A percentile compares a stretch with the other conserved stretches of the same genome.
Conservation (phyloP, 495 filamentous ascomycete genomes). For the Xylaria palmicola region DNA sequence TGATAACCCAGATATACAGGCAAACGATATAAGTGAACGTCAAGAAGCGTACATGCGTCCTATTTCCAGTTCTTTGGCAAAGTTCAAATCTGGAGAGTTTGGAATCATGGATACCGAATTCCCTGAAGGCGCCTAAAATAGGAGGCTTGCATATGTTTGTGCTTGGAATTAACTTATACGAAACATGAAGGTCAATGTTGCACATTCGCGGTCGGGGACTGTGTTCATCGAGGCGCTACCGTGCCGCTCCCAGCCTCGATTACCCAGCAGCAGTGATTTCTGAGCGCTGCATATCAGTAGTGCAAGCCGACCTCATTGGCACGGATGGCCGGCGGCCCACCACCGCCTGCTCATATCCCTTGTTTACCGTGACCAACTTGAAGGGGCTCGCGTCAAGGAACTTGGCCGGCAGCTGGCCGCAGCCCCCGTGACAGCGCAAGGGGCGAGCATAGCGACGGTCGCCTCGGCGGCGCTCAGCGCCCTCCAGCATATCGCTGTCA, state of each 20-base stretch:
- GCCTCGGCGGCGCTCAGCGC: slow-evolving; percentile 35
- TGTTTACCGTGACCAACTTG: slow-evolving; percentile 30
- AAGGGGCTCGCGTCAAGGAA: slow-evolving; percentile 22
- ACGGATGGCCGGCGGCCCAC: slow-evolving; percentile 14
- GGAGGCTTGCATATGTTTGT: neutral
- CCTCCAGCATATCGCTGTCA: slow-evolving; percentile 43
- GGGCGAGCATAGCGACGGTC: slow-evolving; percentile 54
- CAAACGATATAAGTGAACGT: neutral
- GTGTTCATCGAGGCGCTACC: neutral
- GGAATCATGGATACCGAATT: slow-evolving; percentile 1
- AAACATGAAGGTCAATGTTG: neutral
- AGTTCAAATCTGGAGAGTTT: neutral
- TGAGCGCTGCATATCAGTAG: slow-evolving; percentile 18
- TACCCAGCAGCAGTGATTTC: too few relatives aligned
- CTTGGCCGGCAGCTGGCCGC: neutral
- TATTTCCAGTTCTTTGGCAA: neutral
- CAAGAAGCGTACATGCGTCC: neutral
- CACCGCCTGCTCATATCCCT: slow-evolving; percentile 15
- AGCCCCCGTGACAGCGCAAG: slow-evolving; percentile 21
- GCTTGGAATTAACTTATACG: neutral
- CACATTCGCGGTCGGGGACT: neutral
- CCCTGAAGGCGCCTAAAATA: neutral
- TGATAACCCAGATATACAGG: too few relatives aligned
- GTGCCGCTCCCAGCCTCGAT: too few relatives aligned
- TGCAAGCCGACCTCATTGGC: slow-evolving; percentile 25